phyloP scores from a whole-genome alignment of 768 basidiomycete genomes.

The Rhizopogon vulgaris region DNA sequence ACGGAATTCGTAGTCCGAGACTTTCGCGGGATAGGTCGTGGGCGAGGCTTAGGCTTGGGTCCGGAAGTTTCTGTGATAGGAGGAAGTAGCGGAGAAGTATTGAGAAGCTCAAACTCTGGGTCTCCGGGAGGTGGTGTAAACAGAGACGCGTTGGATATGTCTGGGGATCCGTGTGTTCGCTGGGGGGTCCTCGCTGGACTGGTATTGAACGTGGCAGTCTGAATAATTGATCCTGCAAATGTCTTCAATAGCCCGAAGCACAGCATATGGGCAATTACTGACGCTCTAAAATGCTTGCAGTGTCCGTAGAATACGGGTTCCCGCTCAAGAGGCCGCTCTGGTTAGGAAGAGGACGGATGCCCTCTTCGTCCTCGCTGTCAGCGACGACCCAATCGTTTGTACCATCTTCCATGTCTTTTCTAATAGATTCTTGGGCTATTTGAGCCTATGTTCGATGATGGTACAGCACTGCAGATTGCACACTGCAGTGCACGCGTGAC shows the following conservation, averaged over 20 bases:
- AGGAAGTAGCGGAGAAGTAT: conserved; percentile 6
- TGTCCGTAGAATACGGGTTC: neutral
- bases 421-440: neutral
- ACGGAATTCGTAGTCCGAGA: neutral
- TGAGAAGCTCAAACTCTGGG: conserved; percentile 4
- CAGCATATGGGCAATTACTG: neutral
- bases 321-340: neutral
- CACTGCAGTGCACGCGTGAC: too few relatives aligned
- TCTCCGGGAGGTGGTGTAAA: conserved; percentile 19
- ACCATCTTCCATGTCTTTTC: conserved; percentile 3
- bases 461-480: neutral
- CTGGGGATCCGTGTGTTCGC: conserved; percentile 3
- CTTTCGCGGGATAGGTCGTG: conserved; percentile 18
- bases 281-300: neutral
- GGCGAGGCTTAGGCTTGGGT: conserved; percentile 20
- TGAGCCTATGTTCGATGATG: neutral
- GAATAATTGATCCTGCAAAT: conserved; percentile 13
- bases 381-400: conserved; percentile 39
- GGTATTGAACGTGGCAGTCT: conserved; percentile 12
- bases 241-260: neutral
- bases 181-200: conserved; percentile 11
- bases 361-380: conserved; percentile 40
- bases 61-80: neutral
- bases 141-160: conserved; percentile 12
- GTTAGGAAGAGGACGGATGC: neutral